Percentiles rank a stretch among this genome's conserved stretches.
phyloP scores from a whole-genome alignment of 495 filamentous ascomycete genomes.

The Lasiosphaeria ovina region DNA sequence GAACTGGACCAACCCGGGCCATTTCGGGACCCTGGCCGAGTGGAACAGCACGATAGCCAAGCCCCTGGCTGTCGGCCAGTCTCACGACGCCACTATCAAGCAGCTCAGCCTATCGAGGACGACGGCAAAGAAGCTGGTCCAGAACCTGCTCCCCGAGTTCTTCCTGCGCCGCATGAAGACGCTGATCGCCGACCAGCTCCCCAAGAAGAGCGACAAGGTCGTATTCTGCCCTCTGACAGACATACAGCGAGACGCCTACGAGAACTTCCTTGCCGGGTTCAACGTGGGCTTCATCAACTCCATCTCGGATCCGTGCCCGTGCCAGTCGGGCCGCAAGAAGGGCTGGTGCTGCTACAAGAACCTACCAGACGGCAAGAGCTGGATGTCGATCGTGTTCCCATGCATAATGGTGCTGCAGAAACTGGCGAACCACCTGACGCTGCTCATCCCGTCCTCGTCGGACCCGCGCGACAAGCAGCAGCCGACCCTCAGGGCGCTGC shows the following conservation, averaged over 20 bases:
- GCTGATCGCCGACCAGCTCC: slow-evolving; percentile 90
- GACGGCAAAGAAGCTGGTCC: slow-evolving; percentile 80
- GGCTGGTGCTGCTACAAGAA: slow-evolving; percentile 78
- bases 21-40: slow-evolving; percentile 70
- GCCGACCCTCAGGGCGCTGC: slow-evolving; percentile 73
- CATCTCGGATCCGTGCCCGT: slow-evolving; percentile 67
- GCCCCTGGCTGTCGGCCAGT: slow-evolving; percentile 81
- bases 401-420: slow-evolving; percentile 78
- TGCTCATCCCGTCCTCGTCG: slow-evolving; percentile 70
- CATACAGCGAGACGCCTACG: slow-evolving; percentile 81
- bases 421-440: slow-evolving; percentile 86
- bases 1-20: slow-evolving; percentile 94
- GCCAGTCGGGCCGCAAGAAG: slow-evolving; percentile 63
- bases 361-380: slow-evolving; percentile 55
- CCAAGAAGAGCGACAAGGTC: slow-evolving; percentile 90
- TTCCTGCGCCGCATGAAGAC: slow-evolving; percentile 93
- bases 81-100: slow-evolving; percentile 81
- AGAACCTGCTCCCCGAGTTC: slow-evolving; percentile 86
- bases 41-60: slow-evolving; percentile 77
- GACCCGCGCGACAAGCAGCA: slow-evolving; percentile 75
- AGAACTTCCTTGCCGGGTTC: slow-evolving; percentile 71
- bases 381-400: slow-evolving; percentile 86
- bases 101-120: slow-evolving; percentile 78
- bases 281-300: slow-evolving; percentile 66
- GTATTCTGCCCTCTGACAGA: slow-evolving; percentile 92